Base-by-base conservation (phyloP, 352 stramenopile genomes). In the Globisporangium paddicum region DNA sequence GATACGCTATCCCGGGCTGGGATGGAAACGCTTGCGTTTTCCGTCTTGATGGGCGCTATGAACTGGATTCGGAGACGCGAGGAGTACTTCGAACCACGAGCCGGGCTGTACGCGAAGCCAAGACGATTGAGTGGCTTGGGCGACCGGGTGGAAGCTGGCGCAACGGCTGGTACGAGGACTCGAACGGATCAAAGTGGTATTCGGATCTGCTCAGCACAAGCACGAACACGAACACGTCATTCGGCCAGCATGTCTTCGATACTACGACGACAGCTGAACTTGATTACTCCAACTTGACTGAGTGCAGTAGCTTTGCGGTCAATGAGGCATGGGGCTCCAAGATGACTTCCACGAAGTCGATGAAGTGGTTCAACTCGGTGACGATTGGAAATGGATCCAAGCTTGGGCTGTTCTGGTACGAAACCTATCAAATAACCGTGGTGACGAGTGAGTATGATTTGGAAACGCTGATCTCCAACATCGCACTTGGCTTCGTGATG, bases 111-210 rank as follows among this genome's bases (percentile, higher is more conserved):
- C 60, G 56, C 0, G 66, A 74, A 21, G 18, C 46, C 7, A 60
- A 55, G 26, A 67, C 55, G 1, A 28, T 55, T 1, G 60, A 64
- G n/a, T 62, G 41, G 35, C 55, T 72, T 8, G 26, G 25, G 0
- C 42, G 16, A 18, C 42, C 34, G 19, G 44, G 25, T 14, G 56
- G 60, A 14, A 34, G 14, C 18, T 78, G 70, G 70, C 54, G 51
- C 23, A 70, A 78, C 30, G 70, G 70, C 30, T 78, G 70, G 70
- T 73, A 68, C 16, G 55, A 69, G 44, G 45, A 67, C 16, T 23
- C 18, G 19, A 41, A 25, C 0, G 55, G 64, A 11, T 47, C 38
- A 2, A 65, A 62, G 18, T 79, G 71, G 71, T 66, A 69, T 28
- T 44, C 61, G 3, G 58, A 73, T 21, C 16, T 73, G 5, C 35